A percentile compares a stretch with the other conserved stretches of the same genome.
These are phyloP conservation scores for Yarrowia porcina DNA, from an alignment of 805 yeast genomes.

Conservation along the genomic window DNA sequence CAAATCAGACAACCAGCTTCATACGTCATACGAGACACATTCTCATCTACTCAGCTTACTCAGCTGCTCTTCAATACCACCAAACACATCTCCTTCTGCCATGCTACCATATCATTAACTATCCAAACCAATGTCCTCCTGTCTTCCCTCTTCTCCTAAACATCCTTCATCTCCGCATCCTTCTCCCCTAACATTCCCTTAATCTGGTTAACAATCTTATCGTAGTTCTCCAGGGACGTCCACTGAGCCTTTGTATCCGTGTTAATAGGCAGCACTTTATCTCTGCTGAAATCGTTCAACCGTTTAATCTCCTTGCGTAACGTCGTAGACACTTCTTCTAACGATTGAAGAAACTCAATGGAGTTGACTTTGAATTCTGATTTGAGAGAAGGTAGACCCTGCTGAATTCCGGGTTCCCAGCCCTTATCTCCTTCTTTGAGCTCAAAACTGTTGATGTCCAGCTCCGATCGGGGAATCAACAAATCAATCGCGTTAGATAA, in stretches of 20 bases:
- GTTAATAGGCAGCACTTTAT: slow-evolving; percentile 60
- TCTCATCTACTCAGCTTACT: too few relatives aligned
- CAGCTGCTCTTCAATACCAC: too few relatives aligned
- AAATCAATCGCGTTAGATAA: background rate
- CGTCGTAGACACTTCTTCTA: slow-evolving; percentile 57
- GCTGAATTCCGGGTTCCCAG: slow-evolving; percentile 31
- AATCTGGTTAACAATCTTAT: slow-evolving; percentile 37
- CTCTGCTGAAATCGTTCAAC: slow-evolving; percentile 50
- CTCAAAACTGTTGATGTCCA: slow-evolving; percentile 30
- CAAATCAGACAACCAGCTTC: too few relatives aligned
- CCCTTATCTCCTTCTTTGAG: slow-evolving; percentile 34
- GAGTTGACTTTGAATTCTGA: slow-evolving; percentile 46
- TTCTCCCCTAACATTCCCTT: background rate
- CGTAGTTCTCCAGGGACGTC: slow-evolving; percentile 58
- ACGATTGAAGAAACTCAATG: slow-evolving; percentile 48
- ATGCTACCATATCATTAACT: background rate
- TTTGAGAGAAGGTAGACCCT: slow-evolving; percentile 34
- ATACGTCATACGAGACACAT: too few relatives aligned
- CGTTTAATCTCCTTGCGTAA: slow-evolving; percentile 64
- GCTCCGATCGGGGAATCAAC: slow-evolving; percentile 12
- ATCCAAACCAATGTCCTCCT: too few relatives aligned
- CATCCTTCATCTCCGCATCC: slow-evolving; percentile 1
- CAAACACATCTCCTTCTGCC: background rate
- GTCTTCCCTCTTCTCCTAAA: background rate
- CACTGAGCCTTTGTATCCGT: slow-evolving; percentile 69